Percentiles rank a stretch among this genome's conserved stretches.
These are phyloP conservation scores for Scedosporium dehoogii DNA, from an alignment of 2,329 filamentous ascomycete species.

Conservation along the genomic window DNA sequence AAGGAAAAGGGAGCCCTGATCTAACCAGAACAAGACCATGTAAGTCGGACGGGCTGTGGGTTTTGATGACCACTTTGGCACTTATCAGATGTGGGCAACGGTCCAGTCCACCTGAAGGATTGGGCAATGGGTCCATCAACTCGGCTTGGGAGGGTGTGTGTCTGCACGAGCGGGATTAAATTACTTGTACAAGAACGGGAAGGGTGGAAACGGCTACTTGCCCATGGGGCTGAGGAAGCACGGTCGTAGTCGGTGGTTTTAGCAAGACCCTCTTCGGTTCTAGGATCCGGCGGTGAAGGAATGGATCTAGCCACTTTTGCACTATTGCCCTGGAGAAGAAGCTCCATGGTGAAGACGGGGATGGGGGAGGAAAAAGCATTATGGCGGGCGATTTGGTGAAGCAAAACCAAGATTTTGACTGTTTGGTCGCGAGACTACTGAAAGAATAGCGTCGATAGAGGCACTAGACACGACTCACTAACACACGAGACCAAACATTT, in stretches of 20 bases:
- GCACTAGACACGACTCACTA: not conserved
- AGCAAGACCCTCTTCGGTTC: not conserved
- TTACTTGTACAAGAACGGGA: not conserved
- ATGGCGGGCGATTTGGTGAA: not conserved
- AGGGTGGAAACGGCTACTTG: not conserved
- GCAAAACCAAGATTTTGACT: not conserved
- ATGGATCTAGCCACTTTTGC: not conserved
- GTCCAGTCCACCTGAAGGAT: not conserved
- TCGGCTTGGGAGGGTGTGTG: not conserved
- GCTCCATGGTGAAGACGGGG: not conserved
- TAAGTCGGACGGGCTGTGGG: too few species aligned
- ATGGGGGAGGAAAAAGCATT: not conserved
- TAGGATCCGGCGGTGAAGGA: not conserved
- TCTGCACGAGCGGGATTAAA: not conserved
- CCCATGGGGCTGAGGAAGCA: not conserved
- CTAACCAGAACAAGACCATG: too few species aligned
- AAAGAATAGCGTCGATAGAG: not conserved
- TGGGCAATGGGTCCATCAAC: not conserved
- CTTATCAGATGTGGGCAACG: not conserved
- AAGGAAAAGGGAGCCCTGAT: too few species aligned
- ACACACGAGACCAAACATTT: not conserved
- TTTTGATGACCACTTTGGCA: too few species aligned
- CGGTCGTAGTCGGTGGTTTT: not conserved
- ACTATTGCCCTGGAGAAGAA: not conserved
- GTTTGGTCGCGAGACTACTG: not conserved